These are phyloP conservation scores for Soucietia sequanensis DNA, from an alignment of 805 yeast genomes.

Conservation along the genomic window DNA sequence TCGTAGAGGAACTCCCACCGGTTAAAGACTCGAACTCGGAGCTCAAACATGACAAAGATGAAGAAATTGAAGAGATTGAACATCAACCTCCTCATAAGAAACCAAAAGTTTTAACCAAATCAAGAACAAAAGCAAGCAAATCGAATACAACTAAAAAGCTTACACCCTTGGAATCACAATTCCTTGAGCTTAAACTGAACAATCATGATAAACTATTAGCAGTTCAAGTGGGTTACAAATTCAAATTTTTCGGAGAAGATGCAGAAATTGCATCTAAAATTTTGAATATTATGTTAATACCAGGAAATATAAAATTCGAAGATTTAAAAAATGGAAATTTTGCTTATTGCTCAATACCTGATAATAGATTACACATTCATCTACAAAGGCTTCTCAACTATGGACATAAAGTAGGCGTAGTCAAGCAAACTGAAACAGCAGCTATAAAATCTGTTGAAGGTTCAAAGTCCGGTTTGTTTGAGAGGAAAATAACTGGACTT, in stretches of 20 bases:
- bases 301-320: slow-evolving; percentile 61
- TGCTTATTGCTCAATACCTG: slow-evolving; percentile 87
- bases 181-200: slow-evolving; percentile 57
- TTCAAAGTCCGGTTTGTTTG: slow-evolving; percentile 50
- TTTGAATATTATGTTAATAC: slow-evolving; percentile 67
- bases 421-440: slow-evolving; percentile 80
- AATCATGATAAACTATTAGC: slow-evolving; percentile 72
- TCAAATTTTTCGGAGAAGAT: slow-evolving; percentile 81
- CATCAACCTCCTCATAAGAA: slow-evolving; percentile 1
- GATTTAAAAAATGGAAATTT: slow-evolving; percentile 58
- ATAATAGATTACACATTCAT: slow-evolving; percentile 69
- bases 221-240: slow-evolving; percentile 90
- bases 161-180: slow-evolving; percentile 81
- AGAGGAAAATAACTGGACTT: slow-evolving; percentile 64
- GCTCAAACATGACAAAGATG: too few relatives aligned
- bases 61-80: too few relatives aligned
- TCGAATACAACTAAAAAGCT: slow-evolving; percentile 13
- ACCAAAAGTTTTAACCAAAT: too few relatives aligned
- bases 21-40: too few relatives aligned
- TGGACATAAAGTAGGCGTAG: slow-evolving; percentile 84
- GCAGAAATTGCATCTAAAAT: slow-evolving; percentile 68
- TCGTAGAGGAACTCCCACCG: slow-evolving; percentile 1
- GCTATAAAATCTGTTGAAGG: slow-evolving; percentile 62
- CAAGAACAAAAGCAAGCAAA: slow-evolving; percentile 1
- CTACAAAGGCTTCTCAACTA: slow-evolving; percentile 65